Percentiles rank a stretch among this genome's conserved stretches.
Evolutionary conservation across 2,329 filamentous ascomycete genomes (phyloP).

Genomic region (Neocucurbitaria cava): DNA sequence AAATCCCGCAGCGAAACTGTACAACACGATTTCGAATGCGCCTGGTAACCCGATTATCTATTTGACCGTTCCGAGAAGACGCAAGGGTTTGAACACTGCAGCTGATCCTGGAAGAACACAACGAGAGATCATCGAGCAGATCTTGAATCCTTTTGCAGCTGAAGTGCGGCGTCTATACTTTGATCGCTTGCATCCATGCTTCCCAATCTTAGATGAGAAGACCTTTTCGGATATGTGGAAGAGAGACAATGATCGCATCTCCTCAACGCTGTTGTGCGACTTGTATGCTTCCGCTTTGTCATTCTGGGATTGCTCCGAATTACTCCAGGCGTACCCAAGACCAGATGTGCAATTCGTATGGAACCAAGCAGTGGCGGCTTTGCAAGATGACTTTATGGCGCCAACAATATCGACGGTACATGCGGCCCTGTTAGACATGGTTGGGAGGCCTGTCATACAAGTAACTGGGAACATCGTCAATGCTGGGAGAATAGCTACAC

Average conservation of each 20-base stretch:
- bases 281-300: constrained; percentile 22
- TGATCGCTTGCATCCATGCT: constrained; percentile 23
- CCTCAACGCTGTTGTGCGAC: constrained; percentile 23
- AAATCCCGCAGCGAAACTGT: constrained; percentile 3
- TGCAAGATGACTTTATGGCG: constrained; percentile 28
- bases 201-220: constrained; percentile 24
- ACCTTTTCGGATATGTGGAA: constrained; percentile 23
- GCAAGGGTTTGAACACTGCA: constrained; percentile 15
- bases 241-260: constrained; percentile 17
- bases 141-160: constrained; percentile 11
- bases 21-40: constrained; percentile 20
- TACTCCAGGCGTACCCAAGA: constrained; percentile 7
- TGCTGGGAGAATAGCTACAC: constrained; percentile 24
- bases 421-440: constrained; percentile 24
- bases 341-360: constrained; percentile 27
- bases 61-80: constrained; percentile 19
- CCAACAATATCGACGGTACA: constrained; percentile 28
- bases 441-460: constrained; percentile 26
- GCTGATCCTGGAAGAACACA: constrained; percentile 22
- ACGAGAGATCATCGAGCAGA: constrained; percentile 25
- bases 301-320: constrained; percentile 18
- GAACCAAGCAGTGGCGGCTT: constrained; percentile 24
- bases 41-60: constrained; percentile 27
- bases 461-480: constrained; percentile 29
- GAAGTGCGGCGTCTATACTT: constrained; percentile 22